Evolutionary conservation across 371 early-diverging fungal species (phyloP).

Genomic region (Syncephalastrum monosporum): DNA sequence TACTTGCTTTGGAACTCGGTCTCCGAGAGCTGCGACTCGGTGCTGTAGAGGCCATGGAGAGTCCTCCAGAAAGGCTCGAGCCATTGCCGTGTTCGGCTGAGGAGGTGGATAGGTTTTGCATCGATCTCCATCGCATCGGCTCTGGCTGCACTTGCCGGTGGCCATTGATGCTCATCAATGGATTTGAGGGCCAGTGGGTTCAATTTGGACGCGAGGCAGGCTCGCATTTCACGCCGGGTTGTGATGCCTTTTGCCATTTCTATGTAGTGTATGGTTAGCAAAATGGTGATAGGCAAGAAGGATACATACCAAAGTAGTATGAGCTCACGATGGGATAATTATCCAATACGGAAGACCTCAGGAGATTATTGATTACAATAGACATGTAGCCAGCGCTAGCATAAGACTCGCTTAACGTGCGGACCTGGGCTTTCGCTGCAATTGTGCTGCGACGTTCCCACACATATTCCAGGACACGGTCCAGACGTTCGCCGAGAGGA

Average conservation of each 20-base stretch:
- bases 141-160: constrained; percentile 9
- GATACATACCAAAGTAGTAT: constrained; percentile 31
- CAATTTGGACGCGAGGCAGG: constrained; percentile 41
- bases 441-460: constrained; percentile 17
- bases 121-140: constrained; percentile 9
- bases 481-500: constrained; percentile 18
- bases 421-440: constrained; percentile 14
- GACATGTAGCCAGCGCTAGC: constrained; percentile 13
- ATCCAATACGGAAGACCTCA: constrained; percentile 1
- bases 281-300: background rate
- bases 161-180: constrained; percentile 29
- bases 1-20: constrained; percentile 47
- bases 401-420: constrained; percentile 23
- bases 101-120: background rate
- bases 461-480: constrained; percentile 21
- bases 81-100: constrained; percentile 9
- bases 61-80: constrained; percentile 29
- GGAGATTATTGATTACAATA: constrained; percentile 23
- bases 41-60: constrained; percentile 33
- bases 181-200: background rate
- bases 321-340: constrained; percentile 22
- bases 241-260: constrained; percentile 53
- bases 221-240: constrained; percentile 55
- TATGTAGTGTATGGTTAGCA: background rate
- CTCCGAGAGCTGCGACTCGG: constrained; percentile 33